A percentile compares a stretch with the other conserved stretches of the same genome.
Conservation (phyloP, 2,329 filamentous ascomycete species). For the Fusarium globosum region DNA sequence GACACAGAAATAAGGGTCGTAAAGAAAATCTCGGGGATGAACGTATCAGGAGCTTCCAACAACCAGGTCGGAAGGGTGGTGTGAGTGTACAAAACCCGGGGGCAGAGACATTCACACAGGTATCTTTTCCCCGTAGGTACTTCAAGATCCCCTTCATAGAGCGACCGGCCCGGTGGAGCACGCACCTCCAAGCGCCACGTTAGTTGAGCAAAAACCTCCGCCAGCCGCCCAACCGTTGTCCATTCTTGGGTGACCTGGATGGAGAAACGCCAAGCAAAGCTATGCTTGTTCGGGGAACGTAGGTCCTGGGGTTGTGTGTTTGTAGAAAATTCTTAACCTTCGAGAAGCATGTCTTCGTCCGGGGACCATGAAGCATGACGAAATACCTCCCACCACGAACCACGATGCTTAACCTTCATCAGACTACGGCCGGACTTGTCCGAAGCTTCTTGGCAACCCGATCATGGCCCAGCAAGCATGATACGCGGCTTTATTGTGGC, state of each 20-base stretch:
- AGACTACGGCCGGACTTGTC: constrained; percentile 45
- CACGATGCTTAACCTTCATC: constrained; percentile 37
- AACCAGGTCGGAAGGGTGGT: constrained; percentile 26
- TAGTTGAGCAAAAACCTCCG: constrained; percentile 32
- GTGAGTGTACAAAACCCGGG: constrained; percentile 46
- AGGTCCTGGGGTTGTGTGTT: constrained; percentile 20
- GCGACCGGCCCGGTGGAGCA: constrained; percentile 44
- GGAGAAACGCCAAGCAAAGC: constrained; percentile 28
- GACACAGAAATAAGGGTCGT: constrained; percentile 12
- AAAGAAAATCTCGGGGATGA: constrained; percentile 4
- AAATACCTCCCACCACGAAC: constrained; percentile 33
- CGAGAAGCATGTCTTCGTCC: constrained; percentile 46
- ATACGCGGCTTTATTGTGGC: constrained; percentile 39
- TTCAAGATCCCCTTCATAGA: constrained; percentile 24
- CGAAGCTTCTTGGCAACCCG: constrained; percentile 41
- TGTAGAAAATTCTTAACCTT: constrained; percentile 44
- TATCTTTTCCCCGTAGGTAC: constrained; percentile 49
- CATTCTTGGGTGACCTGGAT: constrained; percentile 24
- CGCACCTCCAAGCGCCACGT: constrained; percentile 21
- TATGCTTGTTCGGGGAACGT: constrained; percentile 24
- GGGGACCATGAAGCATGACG: constrained; percentile 36
- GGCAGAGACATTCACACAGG: constrained; percentile 33
- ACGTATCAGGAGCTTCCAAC: not conserved
- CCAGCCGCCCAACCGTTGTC: constrained; percentile 34
- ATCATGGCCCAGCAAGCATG: constrained; percentile 43